Conservation (phyloP, 176 grass and related monocot genomes). For the Zea luxurians region DNA sequence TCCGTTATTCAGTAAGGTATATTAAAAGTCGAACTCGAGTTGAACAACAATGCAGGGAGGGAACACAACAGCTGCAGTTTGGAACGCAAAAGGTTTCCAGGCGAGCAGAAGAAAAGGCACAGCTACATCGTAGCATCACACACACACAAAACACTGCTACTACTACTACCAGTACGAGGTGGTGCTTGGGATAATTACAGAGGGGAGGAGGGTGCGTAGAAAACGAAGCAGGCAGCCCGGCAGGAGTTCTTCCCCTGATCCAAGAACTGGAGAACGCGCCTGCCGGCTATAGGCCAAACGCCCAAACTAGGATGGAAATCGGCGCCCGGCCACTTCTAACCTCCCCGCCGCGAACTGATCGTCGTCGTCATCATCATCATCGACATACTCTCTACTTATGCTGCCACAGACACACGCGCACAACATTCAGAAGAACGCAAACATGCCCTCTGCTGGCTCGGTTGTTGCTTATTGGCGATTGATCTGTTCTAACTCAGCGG, state of each 20-base stretch:
- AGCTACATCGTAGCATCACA: not conserved
- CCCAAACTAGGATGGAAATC: not conserved
- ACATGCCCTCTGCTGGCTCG: not conserved
- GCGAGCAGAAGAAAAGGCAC: not conserved
- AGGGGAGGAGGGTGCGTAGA: not conserved
- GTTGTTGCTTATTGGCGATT: not conserved
- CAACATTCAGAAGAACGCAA: not conserved
- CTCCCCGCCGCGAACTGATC: not conserved
- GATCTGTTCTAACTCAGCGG: conserved; percentile 30
- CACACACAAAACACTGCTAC: not conserved
- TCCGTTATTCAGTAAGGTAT: too few relatives aligned
- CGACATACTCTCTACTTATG: not conserved
- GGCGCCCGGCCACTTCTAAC: not conserved
- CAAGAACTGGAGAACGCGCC: not conserved
- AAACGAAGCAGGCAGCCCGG: conserved; percentile 24
- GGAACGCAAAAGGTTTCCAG: too few relatives aligned
- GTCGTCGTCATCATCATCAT: not conserved
- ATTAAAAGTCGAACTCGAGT: too few relatives aligned
- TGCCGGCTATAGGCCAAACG: not conserved
- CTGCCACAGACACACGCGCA: not conserved
- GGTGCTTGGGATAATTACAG: not conserved
- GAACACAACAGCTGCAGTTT: too few relatives aligned
- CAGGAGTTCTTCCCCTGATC: conserved; percentile 1
- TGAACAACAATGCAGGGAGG: too few relatives aligned
- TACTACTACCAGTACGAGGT: too few relatives aligned